Conservation (phyloP, 2,329 filamentous ascomycete genomes). For the Magnaporthales sp. region DNA sequence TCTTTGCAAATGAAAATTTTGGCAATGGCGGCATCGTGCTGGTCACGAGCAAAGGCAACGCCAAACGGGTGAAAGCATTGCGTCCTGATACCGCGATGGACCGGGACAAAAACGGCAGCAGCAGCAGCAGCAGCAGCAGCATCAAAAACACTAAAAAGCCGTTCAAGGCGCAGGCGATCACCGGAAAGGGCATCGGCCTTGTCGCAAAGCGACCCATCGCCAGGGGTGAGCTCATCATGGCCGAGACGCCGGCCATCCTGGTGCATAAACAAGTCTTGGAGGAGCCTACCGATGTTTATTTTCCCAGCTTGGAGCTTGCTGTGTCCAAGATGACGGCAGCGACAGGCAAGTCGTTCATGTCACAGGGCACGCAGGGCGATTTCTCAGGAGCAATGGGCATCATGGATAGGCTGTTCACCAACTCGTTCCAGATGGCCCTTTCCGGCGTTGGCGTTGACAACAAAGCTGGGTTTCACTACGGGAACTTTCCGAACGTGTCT, state of each 20-base stretch:
- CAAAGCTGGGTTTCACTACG: conserved; percentile 18
- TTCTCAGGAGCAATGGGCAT: conserved; percentile 17
- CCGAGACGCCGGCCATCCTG: conserved; percentile 20
- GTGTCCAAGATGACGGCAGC: conserved; percentile 17
- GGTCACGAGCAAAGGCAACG: conserved; percentile 10
- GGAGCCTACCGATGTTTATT: conserved; percentile 17
- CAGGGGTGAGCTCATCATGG: conserved; percentile 25
- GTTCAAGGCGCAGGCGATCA: conserved; percentile 18
- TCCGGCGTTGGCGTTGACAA: conserved; percentile 11
- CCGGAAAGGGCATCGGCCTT: conserved; percentile 26
- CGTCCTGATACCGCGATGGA: background rate
- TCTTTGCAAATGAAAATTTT: conserved; percentile 11
- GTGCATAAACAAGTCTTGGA: conserved; percentile 16
- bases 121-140: too few relatives aligned
- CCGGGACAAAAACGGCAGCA: background rate
- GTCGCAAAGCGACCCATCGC: conserved; percentile 24
- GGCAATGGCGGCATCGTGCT: conserved; percentile 12
- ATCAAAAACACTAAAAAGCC: conserved; percentile 12
- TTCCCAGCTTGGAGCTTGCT: conserved; percentile 14
- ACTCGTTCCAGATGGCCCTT: conserved; percentile 26
- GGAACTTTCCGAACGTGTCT: conserved; percentile 24
- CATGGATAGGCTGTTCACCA: conserved; percentile 23
- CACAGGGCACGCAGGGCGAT: conserved; percentile 16
- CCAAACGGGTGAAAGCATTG: conserved; percentile 6
- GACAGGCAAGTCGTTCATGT: conserved; percentile 16